Base-by-base conservation (phyloP, 257 asterid genomes). In the Oldenlandia corymbosa region DNA sequence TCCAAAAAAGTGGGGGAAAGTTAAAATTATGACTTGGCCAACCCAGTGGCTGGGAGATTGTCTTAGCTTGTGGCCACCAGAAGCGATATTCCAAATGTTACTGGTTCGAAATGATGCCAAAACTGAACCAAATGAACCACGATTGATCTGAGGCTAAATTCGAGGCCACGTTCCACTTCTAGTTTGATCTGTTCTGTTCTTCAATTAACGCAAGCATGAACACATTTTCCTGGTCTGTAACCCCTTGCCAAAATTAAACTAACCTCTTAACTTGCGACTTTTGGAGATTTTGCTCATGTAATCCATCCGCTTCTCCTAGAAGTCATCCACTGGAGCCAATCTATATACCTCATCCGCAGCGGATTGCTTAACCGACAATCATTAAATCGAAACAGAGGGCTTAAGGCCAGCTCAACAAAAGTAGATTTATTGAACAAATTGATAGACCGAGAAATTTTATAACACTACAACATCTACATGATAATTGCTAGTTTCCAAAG, bases 91-190 rank as follows among this genome's bases (percentile, higher is more conserved):
- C n/a, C n/a, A 1, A 43, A 9, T 4, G 39, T 3, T 34, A 4
- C 6, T 9, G 18, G 5, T 53, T 52, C 13, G 1, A 52, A 10
- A 47, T 43, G 13, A 49, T 49, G 30, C 2, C 55, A 49, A 20
- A 48, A 27, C 26, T 1, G n/a, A n/a, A 48, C n/a, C 17, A 55
- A 55, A 45, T 61, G 42, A 61, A 27, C n/a, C 53, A 45, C 41
- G 31, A 45, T 62, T 32, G 30, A 61, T 17, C 47, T 57, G 65
- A 57, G 71, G 72, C 14, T 30, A 14, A 28, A 56, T 24, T 24
- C 17, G 39, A 62, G 45, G 66, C 66, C 66, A 62, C 65, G 65
- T 41, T 17, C 41, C 5, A 57, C 62, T 18, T 32, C 6, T n/a
- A n/a, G n/a, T n/a, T n/a, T n/a, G n/a, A n/a, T n/a, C n/a, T n/a